Evolutionary conservation across 106 monocot species (phyloP).

Genomic region (Triglochin maritima): DNA sequence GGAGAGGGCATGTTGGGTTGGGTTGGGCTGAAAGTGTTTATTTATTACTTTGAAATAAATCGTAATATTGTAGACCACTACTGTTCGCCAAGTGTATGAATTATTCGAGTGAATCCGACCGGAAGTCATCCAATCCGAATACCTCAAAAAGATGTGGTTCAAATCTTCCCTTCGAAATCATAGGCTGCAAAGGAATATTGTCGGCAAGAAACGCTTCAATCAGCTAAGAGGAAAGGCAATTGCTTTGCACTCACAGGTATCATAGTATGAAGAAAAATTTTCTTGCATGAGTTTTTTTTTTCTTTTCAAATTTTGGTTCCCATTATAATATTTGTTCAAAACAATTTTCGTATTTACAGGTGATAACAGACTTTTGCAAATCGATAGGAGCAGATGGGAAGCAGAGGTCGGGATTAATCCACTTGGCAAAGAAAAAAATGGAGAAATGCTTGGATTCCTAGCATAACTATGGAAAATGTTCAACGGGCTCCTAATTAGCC

Average conservation of each 20-base stretch:
- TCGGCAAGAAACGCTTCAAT: constrained; percentile 83
- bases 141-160: too few species aligned
- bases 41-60: too few species aligned
- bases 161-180: background rate
- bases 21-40: too few species aligned
- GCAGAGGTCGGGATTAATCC: constrained; percentile 73
- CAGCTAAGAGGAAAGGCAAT: constrained; percentile 91
- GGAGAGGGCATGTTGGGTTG: too few species aligned
- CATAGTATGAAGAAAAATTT: background rate
- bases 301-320: too few species aligned
- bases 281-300: too few species aligned
- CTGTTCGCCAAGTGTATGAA: too few species aligned
- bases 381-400: constrained; percentile 79
- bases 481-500: too few species aligned
- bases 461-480: constrained; percentile 43
- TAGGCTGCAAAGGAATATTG: constrained; percentile 25
- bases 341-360: constrained; percentile 18
- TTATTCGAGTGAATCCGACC: too few species aligned
- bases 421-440: constrained; percentile 93
- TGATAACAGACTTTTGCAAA: constrained; percentile 92
- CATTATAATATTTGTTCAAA: too few species aligned
- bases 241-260: constrained; percentile 86
- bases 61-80: too few species aligned
- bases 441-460: constrained; percentile 88
- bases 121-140: too few species aligned